Percentiles rank a stretch among this genome's conserved stretches.
Evolutionary conservation across 495 filamentous ascomycete genomes (phyloP).

Genomic region (Penicillium goetzii): DNA sequence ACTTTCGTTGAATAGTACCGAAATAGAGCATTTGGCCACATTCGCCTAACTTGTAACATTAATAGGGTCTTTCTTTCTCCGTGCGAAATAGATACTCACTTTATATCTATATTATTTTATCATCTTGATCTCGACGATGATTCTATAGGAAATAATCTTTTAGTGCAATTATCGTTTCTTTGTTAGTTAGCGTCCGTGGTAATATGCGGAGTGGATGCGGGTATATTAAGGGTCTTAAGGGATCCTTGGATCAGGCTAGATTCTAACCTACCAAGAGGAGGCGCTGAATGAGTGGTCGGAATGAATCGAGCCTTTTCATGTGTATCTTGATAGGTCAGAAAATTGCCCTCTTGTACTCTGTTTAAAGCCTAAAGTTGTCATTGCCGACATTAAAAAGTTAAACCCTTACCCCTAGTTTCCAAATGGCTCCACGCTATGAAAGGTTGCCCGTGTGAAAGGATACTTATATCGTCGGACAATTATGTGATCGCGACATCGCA

Average conservation of each 20-base stretch:
- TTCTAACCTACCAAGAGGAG: background rate
- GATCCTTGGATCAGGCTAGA: constrained; percentile 3
- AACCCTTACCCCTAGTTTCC: no score
- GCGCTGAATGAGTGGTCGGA: background rate
- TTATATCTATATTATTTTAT: background rate
- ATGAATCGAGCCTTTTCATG: background rate
- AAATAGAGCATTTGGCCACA: no score
- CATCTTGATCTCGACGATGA: background rate
- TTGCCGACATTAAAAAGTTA: background rate
- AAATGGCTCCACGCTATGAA: no score
- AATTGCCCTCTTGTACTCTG: no score
- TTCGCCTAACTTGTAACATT: no score
- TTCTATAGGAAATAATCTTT: background rate
- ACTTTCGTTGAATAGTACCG: no score
- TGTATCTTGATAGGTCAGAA: background rate
- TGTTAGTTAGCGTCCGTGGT: background rate
- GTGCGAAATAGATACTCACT: background rate
- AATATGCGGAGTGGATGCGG: background rate
- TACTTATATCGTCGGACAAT: background rate
- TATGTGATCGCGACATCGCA: background rate
- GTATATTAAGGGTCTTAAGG: background rate
- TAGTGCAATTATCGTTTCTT: background rate
- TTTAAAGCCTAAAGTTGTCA: background rate
- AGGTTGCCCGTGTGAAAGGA: background rate
- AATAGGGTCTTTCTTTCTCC: no score